Evolutionary conservation across 148 eudicot genomes (phyloP), one percentile per base, ranked within the genome.

Genomic region (Amaranthus hypochondriacus): DNA sequence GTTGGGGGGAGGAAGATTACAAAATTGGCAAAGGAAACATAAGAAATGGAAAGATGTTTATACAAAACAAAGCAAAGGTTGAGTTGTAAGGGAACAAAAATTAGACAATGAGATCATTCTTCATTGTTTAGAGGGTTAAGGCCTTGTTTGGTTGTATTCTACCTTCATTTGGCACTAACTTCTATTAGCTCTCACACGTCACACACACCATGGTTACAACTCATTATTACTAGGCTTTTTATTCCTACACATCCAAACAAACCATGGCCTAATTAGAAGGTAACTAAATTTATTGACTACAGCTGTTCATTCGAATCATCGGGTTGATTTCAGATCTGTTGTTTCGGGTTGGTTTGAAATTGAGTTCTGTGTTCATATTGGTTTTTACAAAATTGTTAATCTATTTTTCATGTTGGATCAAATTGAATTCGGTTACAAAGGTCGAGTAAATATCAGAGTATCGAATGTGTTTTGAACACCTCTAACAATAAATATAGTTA

Each of bases 61-160:
- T 56, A 54, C 62, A 60, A 67, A 81, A 84, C 84, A 80, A 81
- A 78, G 86, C 87, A 80, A 73, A 44, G 70, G 62, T 58, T 9
- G 84, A 67, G 79, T 71, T n/a, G 13, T 60, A 61, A 71, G 83
- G 79, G 83, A 66, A 80, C 83, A 76, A 7, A 5, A 2, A 62
- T 15, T 73, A 79, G 75, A 75, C 71, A 75, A 75, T 42, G 9
- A 46, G n/a, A 64, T 64, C 13, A 47, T 63, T 48, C 9, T 71
- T 62, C 71, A 8, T n/a, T 28, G 39, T 28, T 28, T 28, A 43
- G 59, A 56, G 51, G 48, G 44, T 49, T 12, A 59, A 75, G 79
- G 69, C 54, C 75, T 76, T 71, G 73, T 72, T 76, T 80, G 71
- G 83, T 76, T 80, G 73, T 68, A 70, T 74, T 68, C 18, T 51